These are phyloP conservation scores for Podaxis pistillaris DNA, from an alignment of 768 basidiomycete genomes.

Conservation along the genomic window DNA sequence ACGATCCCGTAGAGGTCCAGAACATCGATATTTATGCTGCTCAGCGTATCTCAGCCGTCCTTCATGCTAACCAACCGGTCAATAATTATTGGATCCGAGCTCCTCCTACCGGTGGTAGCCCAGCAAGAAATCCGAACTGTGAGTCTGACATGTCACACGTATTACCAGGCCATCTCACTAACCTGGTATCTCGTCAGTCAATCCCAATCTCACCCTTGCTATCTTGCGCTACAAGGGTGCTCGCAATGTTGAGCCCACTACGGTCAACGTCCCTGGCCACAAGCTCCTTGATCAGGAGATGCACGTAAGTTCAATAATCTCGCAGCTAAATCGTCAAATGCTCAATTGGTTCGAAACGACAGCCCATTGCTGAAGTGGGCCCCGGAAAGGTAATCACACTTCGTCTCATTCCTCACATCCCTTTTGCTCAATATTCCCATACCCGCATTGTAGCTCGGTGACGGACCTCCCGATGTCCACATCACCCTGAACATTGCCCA, in stretches of 20 bases:
- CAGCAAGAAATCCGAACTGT: slow-evolving; percentile 13
- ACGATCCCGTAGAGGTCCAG: slow-evolving; percentile 35
- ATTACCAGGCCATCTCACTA: slow-evolving; percentile 20
- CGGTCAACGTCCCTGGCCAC: slow-evolving; percentile 21
- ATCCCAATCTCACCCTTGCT: slow-evolving; percentile 35
- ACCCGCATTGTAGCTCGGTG: slow-evolving; percentile 1
- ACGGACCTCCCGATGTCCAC: slow-evolving; percentile 35
- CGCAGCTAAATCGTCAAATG: not conserved
- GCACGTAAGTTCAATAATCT: not conserved
- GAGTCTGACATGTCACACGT: slow-evolving; percentile 2
- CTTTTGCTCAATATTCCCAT: not conserved
- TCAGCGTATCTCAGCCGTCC: slow-evolving; percentile 27
- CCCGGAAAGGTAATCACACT: not conserved
- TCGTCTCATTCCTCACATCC: not conserved
- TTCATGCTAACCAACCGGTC: slow-evolving; percentile 24
- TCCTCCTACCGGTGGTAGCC: slow-evolving; percentile 35
- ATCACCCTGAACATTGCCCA: slow-evolving; percentile 29
- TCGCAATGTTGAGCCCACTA: slow-evolving; percentile 24
- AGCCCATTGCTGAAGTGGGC: slow-evolving; percentile 6
- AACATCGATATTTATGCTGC: slow-evolving; percentile 35
- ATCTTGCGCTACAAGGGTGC: slow-evolving; percentile 44
- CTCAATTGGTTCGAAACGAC: not conserved
- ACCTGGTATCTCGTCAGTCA: slow-evolving; percentile 19
- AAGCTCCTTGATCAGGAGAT: slow-evolving; percentile 28
- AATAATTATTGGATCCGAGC: slow-evolving; percentile 41